phyloP scores from a whole-genome alignment of 306 rosid genomes.

The Inga oerstediana region DNA sequence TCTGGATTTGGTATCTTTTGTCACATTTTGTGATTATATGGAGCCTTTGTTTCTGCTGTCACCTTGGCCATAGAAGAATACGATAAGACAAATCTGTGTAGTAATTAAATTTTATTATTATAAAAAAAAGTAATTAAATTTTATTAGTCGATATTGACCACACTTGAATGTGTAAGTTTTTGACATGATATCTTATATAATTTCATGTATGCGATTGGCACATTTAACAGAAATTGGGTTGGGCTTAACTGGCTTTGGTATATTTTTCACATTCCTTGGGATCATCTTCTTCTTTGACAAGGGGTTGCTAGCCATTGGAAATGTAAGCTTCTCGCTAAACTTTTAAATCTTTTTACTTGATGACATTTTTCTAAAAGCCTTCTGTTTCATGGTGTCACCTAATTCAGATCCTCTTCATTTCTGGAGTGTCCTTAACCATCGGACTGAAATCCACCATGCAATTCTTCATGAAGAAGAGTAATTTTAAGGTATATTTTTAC shows the following conservation, averaged over 20 bases:
- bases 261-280: slow-evolving; percentile 92
- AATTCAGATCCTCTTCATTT: slow-evolving; percentile 89
- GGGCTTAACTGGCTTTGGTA: slow-evolving; percentile 93
- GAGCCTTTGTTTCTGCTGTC: not conserved
- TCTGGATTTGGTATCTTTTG: not conserved
- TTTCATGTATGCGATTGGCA: slow-evolving; percentile 39
- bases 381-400: slow-evolving; percentile 36
- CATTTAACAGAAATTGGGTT: slow-evolving; percentile 83
- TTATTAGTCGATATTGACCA: not conserved
- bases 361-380: slow-evolving; percentile 35
- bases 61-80: not conserved
- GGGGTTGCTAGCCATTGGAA: slow-evolving; percentile 98
- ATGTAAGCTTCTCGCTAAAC: slow-evolving; percentile 57
- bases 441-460: slow-evolving; percentile 91
- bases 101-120: slow-evolving; percentile 1
- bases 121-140: not conserved
- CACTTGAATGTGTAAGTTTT: slow-evolving; percentile 16
- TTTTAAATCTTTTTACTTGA: not conserved
- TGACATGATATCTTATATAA: slow-evolving; percentile 4
- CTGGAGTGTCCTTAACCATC: slow-evolving; percentile 93
- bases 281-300: slow-evolving; percentile 87
- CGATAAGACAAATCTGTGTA: not conserved
- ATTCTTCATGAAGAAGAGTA: slow-evolving; percentile 88
- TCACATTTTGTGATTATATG: not conserved
- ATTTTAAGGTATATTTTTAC: slow-evolving; percentile 61